Base-by-base conservation (phyloP, 176 grass and related monocot species). In the Oryza meridionalis region DNA sequence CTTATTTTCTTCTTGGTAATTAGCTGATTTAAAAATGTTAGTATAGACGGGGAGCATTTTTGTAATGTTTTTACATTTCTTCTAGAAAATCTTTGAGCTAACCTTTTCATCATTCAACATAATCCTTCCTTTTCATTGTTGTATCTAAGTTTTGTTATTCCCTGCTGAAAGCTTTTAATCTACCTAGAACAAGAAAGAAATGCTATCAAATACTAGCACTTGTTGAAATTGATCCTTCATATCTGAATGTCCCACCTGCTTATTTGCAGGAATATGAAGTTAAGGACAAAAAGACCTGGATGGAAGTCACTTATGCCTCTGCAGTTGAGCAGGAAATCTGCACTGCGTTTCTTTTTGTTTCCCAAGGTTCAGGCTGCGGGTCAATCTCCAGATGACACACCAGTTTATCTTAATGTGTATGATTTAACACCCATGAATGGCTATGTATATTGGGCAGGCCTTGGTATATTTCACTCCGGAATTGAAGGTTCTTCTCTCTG, bases 351-450 rank as follows among this genome's bases (percentile, higher is more conserved):
- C 72, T 93, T 88, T 88, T 77, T 93, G 87, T 98, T 98, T 84
- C 96, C 92, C 61, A 95, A 98, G 83, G 91, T 93, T 70, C 91
- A 84, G 47, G 78, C 90, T 7, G 69, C 88, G 32, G 77, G 83
- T 84, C 93, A 93, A 80, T 92, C 90, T 0, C 72, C 87, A 65
- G 89, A 84, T 73, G 70, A 91, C 77, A 86, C 91, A 70, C 96
- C 93, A 4, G 96, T 98, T 90, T 98, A 95, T 88, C 91, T 98
- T 67, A 98, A 98, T 19, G 96, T 98, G 26, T 98, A 98, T 47
- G 96, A 98, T 88, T 86, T 98, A 89, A 98, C 96, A 21, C 89
- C 93, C 62, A 90, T 98, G 87, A 98, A 98, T 87, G 96, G 91
- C 31, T 98, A 98, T 73, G 84, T 98, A 78, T 92, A 91, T 79